phyloP scores from a whole-genome alignment of 2,329 filamentous ascomycete genomes.

The Cordyceps javanica region DNA sequence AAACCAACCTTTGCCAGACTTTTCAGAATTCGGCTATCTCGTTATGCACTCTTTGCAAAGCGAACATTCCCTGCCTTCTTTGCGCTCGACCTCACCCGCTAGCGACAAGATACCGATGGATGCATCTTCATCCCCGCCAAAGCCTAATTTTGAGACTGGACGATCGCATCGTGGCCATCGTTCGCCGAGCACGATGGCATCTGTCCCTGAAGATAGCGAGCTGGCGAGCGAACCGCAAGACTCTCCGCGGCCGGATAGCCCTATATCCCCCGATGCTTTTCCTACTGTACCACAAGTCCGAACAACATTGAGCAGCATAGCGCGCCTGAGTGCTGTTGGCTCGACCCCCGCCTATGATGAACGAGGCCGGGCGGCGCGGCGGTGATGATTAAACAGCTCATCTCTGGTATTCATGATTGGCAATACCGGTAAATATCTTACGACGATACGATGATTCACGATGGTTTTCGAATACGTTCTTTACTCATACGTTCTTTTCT shows the following conservation, averaged over 20 bases:
- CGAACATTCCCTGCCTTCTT: not conserved
- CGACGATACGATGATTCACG: conserved; percentile 12
- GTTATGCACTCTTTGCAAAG: not conserved
- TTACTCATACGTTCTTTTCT: not conserved
- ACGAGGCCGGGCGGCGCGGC: conserved; percentile 33
- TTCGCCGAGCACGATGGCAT: conserved; percentile 11
- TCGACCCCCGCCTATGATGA: conserved; percentile 17
- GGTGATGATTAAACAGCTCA: conserved; percentile 29
- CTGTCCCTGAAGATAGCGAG: conserved; percentile 11
- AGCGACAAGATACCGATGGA: not conserved
- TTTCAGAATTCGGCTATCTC: conserved; percentile 25
- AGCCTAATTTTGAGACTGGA: conserved; percentile 7
- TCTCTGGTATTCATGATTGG: not conserved
- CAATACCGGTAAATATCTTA: not conserved
- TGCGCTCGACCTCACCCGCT: not conserved
- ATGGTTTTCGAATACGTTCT: not conserved
- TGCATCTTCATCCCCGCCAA: not conserved
- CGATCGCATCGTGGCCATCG: not conserved
- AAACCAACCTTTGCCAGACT: conserved; percentile 33
- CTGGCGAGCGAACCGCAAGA: conserved; percentile 19
- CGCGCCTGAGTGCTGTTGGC: conserved; percentile 38
- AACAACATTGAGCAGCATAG: conserved; percentile 30
- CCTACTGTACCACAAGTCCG: conserved; percentile 19
- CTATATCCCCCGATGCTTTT: conserved; percentile 30
- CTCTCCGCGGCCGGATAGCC: conserved; percentile 36